phyloP scores from a whole-genome alignment of 345 rosid genomes.

The Salix brachista region DNA sequence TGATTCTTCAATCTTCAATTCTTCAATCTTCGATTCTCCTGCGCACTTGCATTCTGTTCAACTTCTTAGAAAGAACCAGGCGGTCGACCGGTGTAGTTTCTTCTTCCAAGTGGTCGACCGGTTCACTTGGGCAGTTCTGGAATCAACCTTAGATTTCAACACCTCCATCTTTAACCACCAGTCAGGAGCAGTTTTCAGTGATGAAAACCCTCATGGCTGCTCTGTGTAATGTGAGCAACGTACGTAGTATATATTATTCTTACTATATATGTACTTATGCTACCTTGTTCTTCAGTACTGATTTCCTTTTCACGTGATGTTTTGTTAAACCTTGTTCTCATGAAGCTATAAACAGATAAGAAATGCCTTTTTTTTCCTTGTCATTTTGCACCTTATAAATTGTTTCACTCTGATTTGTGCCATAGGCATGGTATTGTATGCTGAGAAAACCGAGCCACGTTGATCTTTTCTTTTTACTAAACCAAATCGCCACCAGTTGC shows the following conservation, averaged over 20 bases:
- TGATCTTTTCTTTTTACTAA: no score
- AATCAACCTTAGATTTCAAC: no score
- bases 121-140: no score
- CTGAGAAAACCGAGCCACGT: no score
- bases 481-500: no score
- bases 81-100: no score
- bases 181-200: constrained; percentile 65
- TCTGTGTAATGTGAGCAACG: constrained; percentile 49
- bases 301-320: background rate
- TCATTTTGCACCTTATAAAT: background rate
- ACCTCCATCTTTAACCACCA: constrained; percentile 52
- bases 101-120: no score
- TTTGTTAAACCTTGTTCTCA: background rate
- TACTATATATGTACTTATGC: background rate
- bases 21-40: no score
- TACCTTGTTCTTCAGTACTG: background rate
- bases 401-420: background rate
- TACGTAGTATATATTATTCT: background rate
- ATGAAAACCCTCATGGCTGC: constrained; percentile 84
- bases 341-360: background rate
- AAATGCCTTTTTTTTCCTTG: background rate
- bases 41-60: no score
- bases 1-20: no score
- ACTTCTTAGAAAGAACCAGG: no score
- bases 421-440: no score